Conservation (phyloP, 805 yeast genomes). For the Cyberlindnera euphorbiae region DNA sequence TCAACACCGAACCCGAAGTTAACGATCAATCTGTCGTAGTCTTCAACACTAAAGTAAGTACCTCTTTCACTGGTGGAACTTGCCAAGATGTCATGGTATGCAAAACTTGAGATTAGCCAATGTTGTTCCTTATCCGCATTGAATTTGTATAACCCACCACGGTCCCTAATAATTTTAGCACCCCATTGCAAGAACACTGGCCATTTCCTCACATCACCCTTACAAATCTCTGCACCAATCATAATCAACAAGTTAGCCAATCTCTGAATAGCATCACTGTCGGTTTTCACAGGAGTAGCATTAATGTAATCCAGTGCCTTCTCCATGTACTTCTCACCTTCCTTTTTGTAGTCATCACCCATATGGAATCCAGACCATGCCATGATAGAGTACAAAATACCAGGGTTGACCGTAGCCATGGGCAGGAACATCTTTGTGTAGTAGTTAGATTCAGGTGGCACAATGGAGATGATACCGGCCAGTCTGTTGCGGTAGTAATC, state of each 20-base stretch:
- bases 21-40: slow-evolving; percentile 42
- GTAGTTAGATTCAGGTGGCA: slow-evolving; percentile 45
- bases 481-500: slow-evolving; percentile 47
- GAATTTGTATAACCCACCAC: slow-evolving; percentile 57
- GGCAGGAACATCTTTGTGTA: slow-evolving; percentile 48
- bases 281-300: slow-evolving; percentile 26
- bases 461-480: slow-evolving; percentile 43
- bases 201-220: slow-evolving; percentile 80
- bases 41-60: slow-evolving; percentile 57
- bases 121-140: slow-evolving; percentile 52
- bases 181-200: slow-evolving; percentile 61
- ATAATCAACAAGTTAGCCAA: slow-evolving; percentile 64
- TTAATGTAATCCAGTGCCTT: slow-evolving; percentile 42
- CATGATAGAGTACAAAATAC: slow-evolving; percentile 46
- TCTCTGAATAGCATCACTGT: slow-evolving; percentile 31
- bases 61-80: slow-evolving; percentile 56
- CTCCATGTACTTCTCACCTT: slow-evolving; percentile 45
- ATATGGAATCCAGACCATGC: slow-evolving; percentile 49
- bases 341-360: slow-evolving; percentile 35
- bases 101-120: slow-evolving; percentile 74
- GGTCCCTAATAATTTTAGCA: slow-evolving; percentile 50
- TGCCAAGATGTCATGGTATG: slow-evolving; percentile 74
- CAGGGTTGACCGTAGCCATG: slow-evolving; percentile 44
- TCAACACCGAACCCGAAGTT: slow-evolving; percentile 44
- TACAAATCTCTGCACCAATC: slow-evolving; percentile 78